These are phyloP conservation scores for Neurospora sp. DNA, from an alignment of 2,329 filamentous ascomycete species.

Conservation along the genomic window DNA sequence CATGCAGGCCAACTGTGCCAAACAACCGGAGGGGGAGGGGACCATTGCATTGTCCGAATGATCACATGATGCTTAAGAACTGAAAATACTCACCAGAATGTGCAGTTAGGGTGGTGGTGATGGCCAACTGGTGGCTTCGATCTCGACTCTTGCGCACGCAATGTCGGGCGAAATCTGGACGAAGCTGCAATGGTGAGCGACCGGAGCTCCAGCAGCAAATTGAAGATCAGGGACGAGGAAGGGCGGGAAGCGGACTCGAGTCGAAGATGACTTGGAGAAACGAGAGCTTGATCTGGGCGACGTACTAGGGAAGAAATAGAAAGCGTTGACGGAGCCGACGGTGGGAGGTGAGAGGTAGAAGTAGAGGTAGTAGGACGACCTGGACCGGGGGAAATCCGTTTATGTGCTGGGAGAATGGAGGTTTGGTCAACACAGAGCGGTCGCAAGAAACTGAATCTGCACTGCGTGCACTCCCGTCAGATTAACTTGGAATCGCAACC, in stretches of 20 bases:
- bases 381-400: not conserved
- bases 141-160: slow-evolving; percentile 17
- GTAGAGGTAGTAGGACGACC: not conserved
- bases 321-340: slow-evolving; percentile 14
- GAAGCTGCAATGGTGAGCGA: slow-evolving; percentile 15
- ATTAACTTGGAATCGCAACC: not conserved
- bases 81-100: slow-evolving; percentile 27
- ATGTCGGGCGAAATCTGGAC: slow-evolving; percentile 15
- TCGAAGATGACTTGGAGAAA: slow-evolving; percentile 1
- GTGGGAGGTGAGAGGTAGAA: slow-evolving; percentile 2
- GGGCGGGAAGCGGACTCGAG: not conserved
- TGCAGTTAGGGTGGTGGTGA: slow-evolving; percentile 22
- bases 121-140: slow-evolving; percentile 19
- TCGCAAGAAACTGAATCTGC: not conserved
- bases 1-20: not conserved
- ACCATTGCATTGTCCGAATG: slow-evolving; percentile 14
- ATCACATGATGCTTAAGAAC: slow-evolving; percentile 27
- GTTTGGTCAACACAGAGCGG: not conserved
- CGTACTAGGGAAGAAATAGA: slow-evolving; percentile 18
- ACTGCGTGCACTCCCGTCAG: not conserved
- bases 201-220: slow-evolving; percentile 10
- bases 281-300: slow-evolving; percentile 11
- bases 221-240: not conserved
- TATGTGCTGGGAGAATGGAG: not conserved
- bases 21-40: slow-evolving; percentile 5